Base-by-base conservation (phyloP, 2,329 filamentous ascomycete species). In the Fusarium euwallaceae region DNA sequence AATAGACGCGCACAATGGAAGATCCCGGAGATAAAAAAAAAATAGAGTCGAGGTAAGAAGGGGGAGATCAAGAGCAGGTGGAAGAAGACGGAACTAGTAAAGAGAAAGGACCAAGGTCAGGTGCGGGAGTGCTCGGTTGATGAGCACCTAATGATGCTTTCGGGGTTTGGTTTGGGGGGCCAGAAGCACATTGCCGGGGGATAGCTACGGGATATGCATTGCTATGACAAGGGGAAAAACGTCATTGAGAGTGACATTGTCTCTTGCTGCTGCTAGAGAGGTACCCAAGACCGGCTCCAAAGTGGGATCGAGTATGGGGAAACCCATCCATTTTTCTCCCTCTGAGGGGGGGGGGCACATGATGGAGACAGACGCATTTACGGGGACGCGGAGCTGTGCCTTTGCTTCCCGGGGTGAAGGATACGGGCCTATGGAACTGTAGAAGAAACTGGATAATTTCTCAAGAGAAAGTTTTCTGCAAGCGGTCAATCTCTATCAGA, bases 51-150 rank as follows among this genome's bases (percentile, higher is more conserved):
- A 37, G 20, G 24, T 34, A 10, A 43, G 53, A 58, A 58, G 9
- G 41, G 59, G 29, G 43, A 55, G 22, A 55, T 17, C 48, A 48
- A 16, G 32, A 45, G 36, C 48, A 43, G 29, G 61, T 72, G 66
- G 61, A 56, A 74, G 69, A 66, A 64, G 67, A 64, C 41, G 37
- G 70, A 51, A 45, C 34, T 55, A 55, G 27, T 53, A 32, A n/a
- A 32, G 27, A 55, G 20, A 56, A 20, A 58, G 53, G 16, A 20
- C 51, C 36, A 62, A 53, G 55, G 64, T 73, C 65, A 72, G 71
- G 67, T 66, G 66, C 76, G 76, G 76, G 71, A 76, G 69, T 69
- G 76, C 73, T 75, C 66, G 66, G 75, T 74, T 71, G 64, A 72
- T 59, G 69, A 71, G 39, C 60, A 73, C 45, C 65, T 69, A 69